phyloP scores from a whole-genome alignment of 441 rosid genomes.

The Pelargonium australe region DNA sequence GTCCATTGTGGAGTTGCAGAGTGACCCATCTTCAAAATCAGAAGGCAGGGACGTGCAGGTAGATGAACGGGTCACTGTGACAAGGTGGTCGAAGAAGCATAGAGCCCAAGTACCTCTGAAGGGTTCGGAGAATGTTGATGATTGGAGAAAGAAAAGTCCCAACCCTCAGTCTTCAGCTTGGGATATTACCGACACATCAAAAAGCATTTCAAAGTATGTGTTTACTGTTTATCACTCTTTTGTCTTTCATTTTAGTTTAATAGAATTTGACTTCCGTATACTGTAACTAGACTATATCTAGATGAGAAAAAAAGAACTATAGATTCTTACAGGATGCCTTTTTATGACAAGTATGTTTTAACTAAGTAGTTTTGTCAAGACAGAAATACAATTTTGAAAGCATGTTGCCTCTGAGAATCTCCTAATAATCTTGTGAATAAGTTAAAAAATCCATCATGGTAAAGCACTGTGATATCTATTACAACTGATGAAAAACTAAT shows the following conservation, averaged over 20 bases:
- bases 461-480: too few relatives aligned
- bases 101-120: slow-evolving; percentile 44
- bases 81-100: slow-evolving; percentile 82
- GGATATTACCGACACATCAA: slow-evolving; percentile 51
- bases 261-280: too few relatives aligned
- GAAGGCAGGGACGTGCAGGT: slow-evolving; percentile 79
- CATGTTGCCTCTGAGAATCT: too few relatives aligned
- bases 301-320: too few relatives aligned
- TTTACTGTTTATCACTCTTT: neutral
- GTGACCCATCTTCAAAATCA: slow-evolving; percentile 38
- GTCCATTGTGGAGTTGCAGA: slow-evolving; percentile 49
- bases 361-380: too few relatives aligned
- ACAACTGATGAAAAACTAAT: too few relatives aligned
- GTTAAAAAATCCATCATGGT: too few relatives aligned
- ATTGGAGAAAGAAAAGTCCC: slow-evolving; percentile 55
- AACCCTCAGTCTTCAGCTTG: slow-evolving; percentile 46
- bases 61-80: slow-evolving; percentile 77
- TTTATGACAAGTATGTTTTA: too few relatives aligned
- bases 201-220: slow-evolving; percentile 56
- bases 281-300: too few relatives aligned
- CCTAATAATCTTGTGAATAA: too few relatives aligned
- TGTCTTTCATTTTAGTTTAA: neutral
- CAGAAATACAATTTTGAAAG: too few relatives aligned
- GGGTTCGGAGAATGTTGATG: slow-evolving; percentile 53
- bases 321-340: too few relatives aligned